phyloP scores from a whole-genome alignment of 176 grass and related monocot genomes.

The Poa annua region DNA sequence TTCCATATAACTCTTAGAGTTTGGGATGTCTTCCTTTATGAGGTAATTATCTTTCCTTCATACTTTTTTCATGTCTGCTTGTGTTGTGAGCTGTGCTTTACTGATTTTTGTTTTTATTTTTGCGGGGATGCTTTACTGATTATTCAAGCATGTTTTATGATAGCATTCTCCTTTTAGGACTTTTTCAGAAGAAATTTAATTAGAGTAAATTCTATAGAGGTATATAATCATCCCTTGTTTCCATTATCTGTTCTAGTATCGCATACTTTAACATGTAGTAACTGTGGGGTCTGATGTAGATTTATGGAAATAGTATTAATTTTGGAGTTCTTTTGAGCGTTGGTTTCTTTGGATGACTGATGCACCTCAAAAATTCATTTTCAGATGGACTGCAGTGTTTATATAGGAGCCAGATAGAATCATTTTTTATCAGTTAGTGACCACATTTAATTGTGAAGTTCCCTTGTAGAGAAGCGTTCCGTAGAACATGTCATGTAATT shows the following conservation, averaged over 20 bases:
- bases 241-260: constrained; percentile 4
- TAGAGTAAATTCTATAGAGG: not conserved
- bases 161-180: not conserved
- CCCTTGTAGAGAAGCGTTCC: not conserved
- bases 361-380: not conserved
- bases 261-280: not conserved
- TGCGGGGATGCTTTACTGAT: not conserved
- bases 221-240: not conserved
- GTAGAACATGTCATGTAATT: not conserved
- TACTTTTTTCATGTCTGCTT: constrained; percentile 12
- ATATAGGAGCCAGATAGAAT: not conserved
- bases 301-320: not conserved
- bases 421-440: not conserved
- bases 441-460: constrained; percentile 9
- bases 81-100: not conserved
- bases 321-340: not conserved
- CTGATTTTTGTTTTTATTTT: constrained; percentile 1
- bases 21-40: constrained; percentile 97
- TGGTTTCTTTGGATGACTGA: not conserved
- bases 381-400: not conserved
- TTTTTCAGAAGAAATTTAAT: not conserved
- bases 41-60: constrained; percentile 60
- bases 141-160: constrained; percentile 26
- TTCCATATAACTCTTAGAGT: constrained; percentile 88
- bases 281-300: not conserved